phyloP scores from a whole-genome alignment of 2,329 filamentous ascomycete species.

The Tolypocladium sp. region DNA sequence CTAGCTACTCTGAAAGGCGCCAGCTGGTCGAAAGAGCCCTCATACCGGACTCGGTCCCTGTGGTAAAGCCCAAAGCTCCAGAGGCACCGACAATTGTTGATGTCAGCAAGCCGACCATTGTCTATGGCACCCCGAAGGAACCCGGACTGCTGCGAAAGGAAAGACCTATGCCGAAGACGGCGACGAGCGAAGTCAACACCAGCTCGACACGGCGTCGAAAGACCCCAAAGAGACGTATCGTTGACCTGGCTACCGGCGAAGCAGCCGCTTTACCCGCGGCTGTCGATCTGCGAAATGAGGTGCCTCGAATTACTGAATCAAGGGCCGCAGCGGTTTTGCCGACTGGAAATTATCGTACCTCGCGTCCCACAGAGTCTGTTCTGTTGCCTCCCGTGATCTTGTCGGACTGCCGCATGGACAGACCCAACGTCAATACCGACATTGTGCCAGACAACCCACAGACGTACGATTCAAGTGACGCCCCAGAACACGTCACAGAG shows the following conservation, averaged over 20 bases:
- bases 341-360: conserved; percentile 34
- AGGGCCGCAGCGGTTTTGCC: conserved; percentile 11
- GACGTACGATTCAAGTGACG: background rate
- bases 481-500: conserved; percentile 15
- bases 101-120: conserved; percentile 57
- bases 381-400: conserved; percentile 18
- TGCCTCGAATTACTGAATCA: conserved; percentile 8
- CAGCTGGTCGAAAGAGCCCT: conserved; percentile 74
- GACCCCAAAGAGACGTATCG: conserved; percentile 53
- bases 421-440: background rate
- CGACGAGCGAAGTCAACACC: conserved; percentile 49
- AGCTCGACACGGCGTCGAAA: conserved; percentile 51
- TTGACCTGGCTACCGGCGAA: conserved; percentile 52
- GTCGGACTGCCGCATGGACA: conserved; percentile 22
- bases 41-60: conserved; percentile 65
- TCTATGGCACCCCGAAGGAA: conserved; percentile 42
- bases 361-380: conserved; percentile 29
- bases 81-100: conserved; percentile 55
- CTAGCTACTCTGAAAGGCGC: conserved; percentile 77
- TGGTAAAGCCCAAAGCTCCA: conserved; percentile 60
- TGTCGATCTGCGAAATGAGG: conserved; percentile 14
- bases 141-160: conserved; percentile 50
- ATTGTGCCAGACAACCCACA: background rate
- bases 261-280: conserved; percentile 17
- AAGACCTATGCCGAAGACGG: conserved; percentile 39